These are phyloP conservation scores for Fusarium vanettenii DNA, from an alignment of 2,329 filamentous ascomycete genomes.

Conservation along the genomic window DNA sequence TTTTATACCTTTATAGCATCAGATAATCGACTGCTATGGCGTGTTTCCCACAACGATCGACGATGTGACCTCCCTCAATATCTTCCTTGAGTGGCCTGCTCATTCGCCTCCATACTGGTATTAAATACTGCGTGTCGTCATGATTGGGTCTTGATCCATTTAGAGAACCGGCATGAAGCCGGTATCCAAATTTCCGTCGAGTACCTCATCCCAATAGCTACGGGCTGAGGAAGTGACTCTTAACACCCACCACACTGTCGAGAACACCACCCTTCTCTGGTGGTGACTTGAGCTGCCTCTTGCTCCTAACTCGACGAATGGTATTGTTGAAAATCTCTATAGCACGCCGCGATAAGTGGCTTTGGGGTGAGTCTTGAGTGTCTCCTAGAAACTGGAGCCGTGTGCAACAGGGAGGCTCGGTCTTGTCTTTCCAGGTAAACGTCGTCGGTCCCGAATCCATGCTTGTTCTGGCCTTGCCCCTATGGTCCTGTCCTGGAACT, in stretches of 20 bases:
- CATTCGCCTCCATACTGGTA: neutral
- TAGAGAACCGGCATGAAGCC: neutral
- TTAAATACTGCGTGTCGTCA: neutral
- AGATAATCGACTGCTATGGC: neutral
- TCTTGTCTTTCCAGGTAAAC: neutral
- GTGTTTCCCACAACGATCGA: neutral
- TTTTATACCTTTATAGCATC: neutral
- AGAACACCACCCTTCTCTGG: neutral
- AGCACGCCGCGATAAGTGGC: neutral
- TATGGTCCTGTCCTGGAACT: neutral
- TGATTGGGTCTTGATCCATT: neutral
- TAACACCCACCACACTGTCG: neutral
- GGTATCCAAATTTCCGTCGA: neutral
- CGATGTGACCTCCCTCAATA: neutral
- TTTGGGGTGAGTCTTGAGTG: neutral
- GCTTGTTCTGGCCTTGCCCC: neutral
- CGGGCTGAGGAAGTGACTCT: neutral
- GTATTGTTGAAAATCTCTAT: neutral
- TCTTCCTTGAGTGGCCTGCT: neutral
- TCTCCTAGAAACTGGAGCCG: neutral
- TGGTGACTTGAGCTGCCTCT: neutral
- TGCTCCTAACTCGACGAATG: neutral
- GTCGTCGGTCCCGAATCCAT: neutral
- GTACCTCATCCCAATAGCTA: neutral
- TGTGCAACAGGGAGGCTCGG: neutral